Evolutionary conservation across 164 flowering plant genomes (phyloP), one percentile per base, ranked within the genome.

Genomic region (Kalanchoe fedtschenkoi): DNA sequence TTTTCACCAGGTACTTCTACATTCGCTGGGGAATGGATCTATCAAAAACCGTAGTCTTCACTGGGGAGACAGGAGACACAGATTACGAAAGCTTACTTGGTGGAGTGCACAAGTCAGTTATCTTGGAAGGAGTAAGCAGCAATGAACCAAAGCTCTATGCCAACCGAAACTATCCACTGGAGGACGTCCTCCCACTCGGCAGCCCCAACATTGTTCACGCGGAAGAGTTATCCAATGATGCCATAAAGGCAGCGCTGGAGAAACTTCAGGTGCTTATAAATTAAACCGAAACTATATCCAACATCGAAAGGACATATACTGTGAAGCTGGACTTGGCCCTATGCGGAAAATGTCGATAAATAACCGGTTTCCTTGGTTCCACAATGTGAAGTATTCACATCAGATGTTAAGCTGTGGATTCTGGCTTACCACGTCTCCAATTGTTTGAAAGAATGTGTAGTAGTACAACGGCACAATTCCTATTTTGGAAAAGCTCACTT

Each of bases 31-130:
- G 86, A 24, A 63, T 71, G 34, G 86, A 88, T 53, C 64, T 91
- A 67, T 75, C 87, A 43, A 87, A 74, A 34, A 66, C 76, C 61
- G 87, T 86, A 19, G 88, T 85, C 5, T 78, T 88, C 60, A 75
- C 70, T 9, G 97, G 96, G 57, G 96, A 88, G 73, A 68, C 72
- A 47, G 95, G 97, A 29, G 95, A 91, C 71, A 82, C 90, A 0
- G 96, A 91, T 72, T 87, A 87, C 62, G 95, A 91, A 68, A 82
- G 77, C 57, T 69, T 91, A 79, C 71, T 91, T 7, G 93, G 95
- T 1, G 97, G 97, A 0, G 62, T 79, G 29, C 91, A 88, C 68
- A 88, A 87, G 70, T 74, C 91, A 6, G 71, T 91, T 15, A 75
- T 91, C 47, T 22, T 86, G 68, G 82, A 76, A 58, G 97, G 89